Percentiles rank a stretch among this genome's conserved stretches.
phyloP scores from a whole-genome alignment of 257 asterid genomes.

The Solanum stenotomum region DNA sequence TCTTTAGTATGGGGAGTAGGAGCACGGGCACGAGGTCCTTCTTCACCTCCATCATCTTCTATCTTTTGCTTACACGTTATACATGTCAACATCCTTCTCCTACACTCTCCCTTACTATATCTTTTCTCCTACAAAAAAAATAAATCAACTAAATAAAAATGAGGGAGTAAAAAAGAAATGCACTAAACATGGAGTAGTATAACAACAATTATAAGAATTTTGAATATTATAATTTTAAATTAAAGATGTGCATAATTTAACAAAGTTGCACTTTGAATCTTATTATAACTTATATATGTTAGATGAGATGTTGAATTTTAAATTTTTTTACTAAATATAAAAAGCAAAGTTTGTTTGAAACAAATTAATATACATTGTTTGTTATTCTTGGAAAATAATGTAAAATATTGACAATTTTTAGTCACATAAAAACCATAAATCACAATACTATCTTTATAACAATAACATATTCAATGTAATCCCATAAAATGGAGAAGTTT shows the following conservation, averaged over 20 bases:
- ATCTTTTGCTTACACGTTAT: conserved; percentile 82
- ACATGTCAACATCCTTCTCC: conserved; percentile 85
- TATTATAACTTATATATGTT: not conserved
- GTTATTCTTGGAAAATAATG: not conserved
- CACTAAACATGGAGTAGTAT: not conserved
- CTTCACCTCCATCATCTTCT: conserved; percentile 55
- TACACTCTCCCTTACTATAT: not conserved
- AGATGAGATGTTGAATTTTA: not conserved
- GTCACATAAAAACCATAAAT: not conserved
- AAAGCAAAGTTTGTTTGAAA: not conserved
- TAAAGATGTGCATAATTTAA: not conserved
- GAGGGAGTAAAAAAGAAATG: not conserved
- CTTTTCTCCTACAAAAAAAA: not conserved
- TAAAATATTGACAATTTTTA: not conserved
- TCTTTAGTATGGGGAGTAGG: conserved; percentile 74
- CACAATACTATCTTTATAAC: not conserved
- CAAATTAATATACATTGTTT: not conserved
- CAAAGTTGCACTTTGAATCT: not conserved
- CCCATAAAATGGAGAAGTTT: not conserved
- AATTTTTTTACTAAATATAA: not conserved
- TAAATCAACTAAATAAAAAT: not conserved
- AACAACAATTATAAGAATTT: not conserved
- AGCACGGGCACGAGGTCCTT: conserved; percentile 55
- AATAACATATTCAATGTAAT: not conserved
- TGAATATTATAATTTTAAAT: not conserved